Conservation (phyloP, 2,329 filamentous ascomycete genomes). For the Phyllosticta citriasiana region DNA sequence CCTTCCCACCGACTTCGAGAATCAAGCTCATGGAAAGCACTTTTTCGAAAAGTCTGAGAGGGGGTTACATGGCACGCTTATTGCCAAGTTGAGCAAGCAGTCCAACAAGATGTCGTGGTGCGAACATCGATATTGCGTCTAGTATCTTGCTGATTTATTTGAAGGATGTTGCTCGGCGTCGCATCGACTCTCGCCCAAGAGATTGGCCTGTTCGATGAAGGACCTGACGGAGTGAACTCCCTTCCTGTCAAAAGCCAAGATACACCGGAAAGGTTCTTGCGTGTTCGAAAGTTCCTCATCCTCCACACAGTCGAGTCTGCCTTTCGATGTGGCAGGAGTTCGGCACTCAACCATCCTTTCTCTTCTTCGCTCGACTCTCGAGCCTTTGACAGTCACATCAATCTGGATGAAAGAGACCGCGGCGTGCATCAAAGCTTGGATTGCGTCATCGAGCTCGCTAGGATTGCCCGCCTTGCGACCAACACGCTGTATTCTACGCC, state of each 20-base stretch:
- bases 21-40: background rate
- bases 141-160: background rate
- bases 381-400: background rate
- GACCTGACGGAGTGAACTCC: background rate
- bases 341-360: slow-evolving; percentile 1
- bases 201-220: slow-evolving; percentile 2
- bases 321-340: background rate
- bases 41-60: slow-evolving; percentile 2
- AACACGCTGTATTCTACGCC: background rate
- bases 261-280: background rate
- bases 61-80: background rate
- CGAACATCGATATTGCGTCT: background rate
- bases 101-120: slow-evolving; percentile 5
- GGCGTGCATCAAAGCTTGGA: background rate
- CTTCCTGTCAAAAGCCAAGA: background rate
- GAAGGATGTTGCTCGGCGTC: slow-evolving; percentile 4
- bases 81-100: background rate
- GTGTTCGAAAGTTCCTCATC: background rate
- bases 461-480: background rate
- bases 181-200: background rate
- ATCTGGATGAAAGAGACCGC: background rate
- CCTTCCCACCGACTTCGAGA: slow-evolving; percentile 4
- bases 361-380: slow-evolving; percentile 2
- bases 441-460: background rate
- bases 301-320: background rate